These are phyloP conservation scores for Pythium sp. DNA, from an alignment of 352 stramenopile genomes.

Conservation along the genomic window DNA sequence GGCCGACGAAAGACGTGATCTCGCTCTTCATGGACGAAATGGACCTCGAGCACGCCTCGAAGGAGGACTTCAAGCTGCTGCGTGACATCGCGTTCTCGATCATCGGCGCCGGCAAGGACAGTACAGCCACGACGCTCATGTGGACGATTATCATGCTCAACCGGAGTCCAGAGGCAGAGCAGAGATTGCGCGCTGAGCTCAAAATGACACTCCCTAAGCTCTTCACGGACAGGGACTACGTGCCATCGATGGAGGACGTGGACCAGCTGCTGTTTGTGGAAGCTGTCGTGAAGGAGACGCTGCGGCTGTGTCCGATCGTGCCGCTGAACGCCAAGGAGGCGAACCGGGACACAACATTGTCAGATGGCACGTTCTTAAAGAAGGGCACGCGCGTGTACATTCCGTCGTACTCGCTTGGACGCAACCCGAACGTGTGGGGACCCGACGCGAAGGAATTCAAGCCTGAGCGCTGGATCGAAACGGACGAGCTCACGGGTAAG, in stretches of 20 bases:
- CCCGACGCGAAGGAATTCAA: constrained; percentile 47
- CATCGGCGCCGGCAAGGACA: constrained; percentile 60
- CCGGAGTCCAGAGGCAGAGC: constrained; percentile 31
- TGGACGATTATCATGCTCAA: constrained; percentile 51
- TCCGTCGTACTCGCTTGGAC: constrained; percentile 44
- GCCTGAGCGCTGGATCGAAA: constrained; percentile 54
- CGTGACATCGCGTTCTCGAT: constrained; percentile 52
- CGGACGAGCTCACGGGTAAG: constrained; percentile 26
- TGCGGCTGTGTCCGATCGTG: constrained; percentile 67
- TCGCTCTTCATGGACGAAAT: constrained; percentile 23
- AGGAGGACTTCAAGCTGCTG: constrained; percentile 24
- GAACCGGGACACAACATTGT: constrained; percentile 51
- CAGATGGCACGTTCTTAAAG: constrained; percentile 52
- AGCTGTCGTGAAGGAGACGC: constrained; percentile 55
- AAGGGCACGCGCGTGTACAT: constrained; percentile 56
- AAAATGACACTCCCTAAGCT: constrained; percentile 9
- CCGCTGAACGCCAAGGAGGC: constrained; percentile 53
- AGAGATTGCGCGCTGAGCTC: constrained; percentile 30
- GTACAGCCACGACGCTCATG: constrained; percentile 40
- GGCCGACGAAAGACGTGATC: constrained; percentile 24
- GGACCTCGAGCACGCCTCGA: background rate
- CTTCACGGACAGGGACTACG: background rate
- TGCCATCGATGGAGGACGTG: constrained; percentile 22
- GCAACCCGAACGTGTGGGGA: constrained; percentile 44
- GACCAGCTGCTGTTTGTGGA: constrained; percentile 56